Conservation (phyloP, 2,329 filamentous ascomycete species). For the Exophiala oligosperma region DNA sequence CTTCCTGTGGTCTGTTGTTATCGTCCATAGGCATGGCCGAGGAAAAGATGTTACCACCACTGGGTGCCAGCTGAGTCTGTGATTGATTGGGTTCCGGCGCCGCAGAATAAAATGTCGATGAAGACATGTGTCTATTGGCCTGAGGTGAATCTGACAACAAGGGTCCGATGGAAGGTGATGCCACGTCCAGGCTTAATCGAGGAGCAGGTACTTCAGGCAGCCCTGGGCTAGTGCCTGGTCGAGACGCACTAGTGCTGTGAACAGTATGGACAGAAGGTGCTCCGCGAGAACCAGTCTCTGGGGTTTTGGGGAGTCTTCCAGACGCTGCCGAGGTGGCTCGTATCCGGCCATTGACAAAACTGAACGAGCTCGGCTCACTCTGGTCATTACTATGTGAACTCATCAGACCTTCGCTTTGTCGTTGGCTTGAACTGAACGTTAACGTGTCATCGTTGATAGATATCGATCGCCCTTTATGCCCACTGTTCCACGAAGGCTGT, state of each 20-base stretch:
- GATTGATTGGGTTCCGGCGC: conserved; percentile 41
- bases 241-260: conserved; percentile 17
- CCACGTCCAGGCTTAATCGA: conserved; percentile 46
- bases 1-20: conserved; percentile 41
- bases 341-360: conserved; percentile 55
- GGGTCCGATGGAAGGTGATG: conserved; percentile 37
- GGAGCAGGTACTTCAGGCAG: conserved; percentile 37
- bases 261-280: conserved; percentile 18
- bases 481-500: conserved; percentile 52
- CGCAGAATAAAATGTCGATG: conserved; percentile 32
- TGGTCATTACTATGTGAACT: conserved; percentile 54
- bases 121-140: conserved; percentile 29
- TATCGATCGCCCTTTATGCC: conserved; percentile 35
- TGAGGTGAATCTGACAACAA: conserved; percentile 17
- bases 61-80: conserved; percentile 54
- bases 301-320: conserved; percentile 30
- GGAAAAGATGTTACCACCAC: conserved; percentile 66
- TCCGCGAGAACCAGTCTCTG: conserved; percentile 14
- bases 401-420: conserved; percentile 22
- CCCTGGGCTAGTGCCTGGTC: conserved; percentile 26
- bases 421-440: conserved; percentile 44
- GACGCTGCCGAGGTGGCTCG: conserved; percentile 59
- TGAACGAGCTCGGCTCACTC: conserved; percentile 34
- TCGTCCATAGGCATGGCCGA: conserved; percentile 83
- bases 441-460: conserved; percentile 51